Evolutionary conservation across 768 basidiomycete genomes (phyloP), one percentile per base, ranked within the genome.

Genomic region (Chalciporus chontae): DNA sequence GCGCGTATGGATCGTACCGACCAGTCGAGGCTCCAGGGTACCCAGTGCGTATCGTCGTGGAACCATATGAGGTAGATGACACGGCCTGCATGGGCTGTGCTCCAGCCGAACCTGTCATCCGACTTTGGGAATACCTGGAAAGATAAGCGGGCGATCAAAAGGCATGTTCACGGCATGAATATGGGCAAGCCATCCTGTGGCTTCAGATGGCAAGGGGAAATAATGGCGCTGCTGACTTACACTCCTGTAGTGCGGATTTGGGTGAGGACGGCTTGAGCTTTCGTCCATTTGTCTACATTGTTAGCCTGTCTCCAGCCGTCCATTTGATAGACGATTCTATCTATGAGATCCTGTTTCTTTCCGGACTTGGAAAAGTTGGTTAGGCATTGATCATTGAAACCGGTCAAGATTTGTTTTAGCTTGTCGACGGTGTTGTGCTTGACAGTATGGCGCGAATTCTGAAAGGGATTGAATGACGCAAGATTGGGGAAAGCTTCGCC

Each of bases 301-400:
- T 78, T 80, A 1, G 69, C 65, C 45, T 66, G 65, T 62, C 78
- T 78, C 84, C 86, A 90, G 45, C 60, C 50, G 52, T 86, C 83
- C 58, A 92, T 68, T 53, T 76, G 71, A 8, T 59, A 56, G 40
- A 79, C 68, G 53, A 93, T 84, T 53, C 87, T 78, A 64, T 90
- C 87, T 63, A 91, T 90, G 41, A 92, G 78, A 29, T 92, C 91
- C 59, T 90, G 86, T 64, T 93, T 93, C 73, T 87, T 91, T 23
- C 90, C 90, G 10, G 87, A 77, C 68, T 88, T 90, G 47, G 79
- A 73, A 24, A 90, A 72, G 57, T 77, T 76, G 4, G 80, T 79
- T 46, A 71, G 70, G 62, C 89, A 90, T 65, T 90, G 84, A 32
- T 88, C 87, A 71, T 90, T 90, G 57, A 92, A 75, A 21, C 84